phyloP scores from a whole-genome alignment of 2,329 filamentous ascomycete genomes.

The Exophiala oligosperma region DNA sequence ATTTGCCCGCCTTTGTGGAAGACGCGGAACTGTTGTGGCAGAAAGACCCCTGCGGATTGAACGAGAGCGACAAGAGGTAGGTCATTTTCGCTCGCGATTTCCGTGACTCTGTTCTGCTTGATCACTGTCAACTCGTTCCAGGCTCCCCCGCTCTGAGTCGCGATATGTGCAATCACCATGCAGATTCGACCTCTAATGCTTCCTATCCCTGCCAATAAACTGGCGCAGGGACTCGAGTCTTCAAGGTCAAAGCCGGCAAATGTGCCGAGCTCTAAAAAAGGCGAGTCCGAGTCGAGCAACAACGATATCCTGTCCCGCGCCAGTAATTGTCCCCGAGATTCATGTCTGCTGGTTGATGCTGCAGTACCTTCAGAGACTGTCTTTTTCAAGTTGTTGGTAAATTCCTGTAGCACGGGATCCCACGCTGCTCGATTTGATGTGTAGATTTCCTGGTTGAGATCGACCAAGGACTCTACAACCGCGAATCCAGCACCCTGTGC shows the following conservation, averaged over 20 bases:
- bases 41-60: slow-evolving; percentile 45
- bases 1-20: slow-evolving; percentile 47
- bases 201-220: slow-evolving; percentile 42
- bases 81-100: slow-evolving; percentile 42
- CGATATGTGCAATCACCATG: slow-evolving; percentile 44
- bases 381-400: slow-evolving; percentile 32
- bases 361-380: slow-evolving; percentile 35
- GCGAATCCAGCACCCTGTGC: slow-evolving; percentile 5
- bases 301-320: slow-evolving; percentile 42
- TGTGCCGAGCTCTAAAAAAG: slow-evolving; percentile 41
- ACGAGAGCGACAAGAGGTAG: slow-evolving; percentile 42
- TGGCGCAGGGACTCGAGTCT: slow-evolving; percentile 40
- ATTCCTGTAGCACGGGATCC: slow-evolving; percentile 37
- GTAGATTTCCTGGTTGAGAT: slow-evolving; percentile 27
- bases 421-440: slow-evolving; percentile 28
- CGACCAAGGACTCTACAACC: slow-evolving; percentile 14
- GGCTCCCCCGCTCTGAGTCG: slow-evolving; percentile 44
- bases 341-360: slow-evolving; percentile 33
- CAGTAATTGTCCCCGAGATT: slow-evolving; percentile 33
- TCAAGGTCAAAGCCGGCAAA: slow-evolving; percentile 40
- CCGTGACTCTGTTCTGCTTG: slow-evolving; percentile 41
- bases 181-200: slow-evolving; percentile 38
- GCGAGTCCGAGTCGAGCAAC: slow-evolving; percentile 40
- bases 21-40: slow-evolving; percentile 48
- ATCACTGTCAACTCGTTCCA: slow-evolving; percentile 43